These are phyloP conservation scores for Dothiorella sarmentorum DNA, from an alignment of 2,329 filamentous ascomycete species.

Conservation along the genomic window DNA sequence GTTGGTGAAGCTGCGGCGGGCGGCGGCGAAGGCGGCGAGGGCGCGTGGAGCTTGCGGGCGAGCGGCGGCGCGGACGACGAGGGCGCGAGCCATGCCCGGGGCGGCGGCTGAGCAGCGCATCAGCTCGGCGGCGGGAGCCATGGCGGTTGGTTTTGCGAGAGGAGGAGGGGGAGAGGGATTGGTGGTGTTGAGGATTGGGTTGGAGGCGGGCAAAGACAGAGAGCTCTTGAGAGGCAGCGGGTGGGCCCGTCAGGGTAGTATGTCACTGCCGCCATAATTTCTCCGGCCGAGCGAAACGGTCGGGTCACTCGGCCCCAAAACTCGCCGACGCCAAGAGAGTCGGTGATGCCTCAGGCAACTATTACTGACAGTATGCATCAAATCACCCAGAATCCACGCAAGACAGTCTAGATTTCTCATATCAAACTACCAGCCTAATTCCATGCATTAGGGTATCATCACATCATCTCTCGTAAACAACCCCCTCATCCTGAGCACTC, in stretches of 20 bases:
- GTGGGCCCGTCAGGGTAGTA: neutral
- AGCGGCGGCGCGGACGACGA: neutral
- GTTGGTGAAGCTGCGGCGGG: neutral
- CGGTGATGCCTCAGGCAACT: neutral
- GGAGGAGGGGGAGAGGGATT: neutral
- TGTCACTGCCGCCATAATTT: conserved; percentile 15
- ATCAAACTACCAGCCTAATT: conserved; percentile 6
- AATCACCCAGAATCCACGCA: too few species aligned
- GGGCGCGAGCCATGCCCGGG: conserved; percentile 3
- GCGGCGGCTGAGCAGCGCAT: conserved; percentile 12
- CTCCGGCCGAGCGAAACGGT: conserved; percentile 6
- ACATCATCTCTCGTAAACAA: conserved; percentile 12
- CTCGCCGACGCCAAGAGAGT: neutral
- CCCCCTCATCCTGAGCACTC: conserved; percentile 3
- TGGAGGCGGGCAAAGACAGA: neutral
- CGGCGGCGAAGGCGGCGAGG: neutral
- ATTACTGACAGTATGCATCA: too few species aligned
- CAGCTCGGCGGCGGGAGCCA: conserved; percentile 17
- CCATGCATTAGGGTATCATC: conserved; percentile 15
- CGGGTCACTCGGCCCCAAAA: neutral
- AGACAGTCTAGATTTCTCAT: too few species aligned
- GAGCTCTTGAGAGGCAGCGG: neutral
- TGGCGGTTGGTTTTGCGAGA: neutral
- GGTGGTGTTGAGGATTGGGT: neutral
- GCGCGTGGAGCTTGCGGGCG: neutral